A percentile compares a stretch with the other conserved stretches of the same genome.
Evolutionary conservation across 129 eudicot genomes (phyloP).

Genomic region (Artemisia annua): DNA sequence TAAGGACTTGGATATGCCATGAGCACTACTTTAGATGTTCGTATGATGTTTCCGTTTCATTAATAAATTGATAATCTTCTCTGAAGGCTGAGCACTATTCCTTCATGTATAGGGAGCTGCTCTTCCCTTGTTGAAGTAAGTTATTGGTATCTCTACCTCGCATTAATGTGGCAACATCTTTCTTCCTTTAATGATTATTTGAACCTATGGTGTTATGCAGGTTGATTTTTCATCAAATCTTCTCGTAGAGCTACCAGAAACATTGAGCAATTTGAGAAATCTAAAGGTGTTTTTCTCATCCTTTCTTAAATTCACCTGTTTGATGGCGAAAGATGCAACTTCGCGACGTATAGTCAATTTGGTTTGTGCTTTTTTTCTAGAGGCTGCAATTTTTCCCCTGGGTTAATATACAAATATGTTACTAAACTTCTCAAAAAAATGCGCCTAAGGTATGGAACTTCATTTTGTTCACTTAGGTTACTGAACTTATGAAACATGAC

Average conservation of each 20-base stretch:
- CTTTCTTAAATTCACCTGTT: background rate
- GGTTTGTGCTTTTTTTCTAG: background rate
- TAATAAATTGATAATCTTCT: slow-evolving; percentile 24
- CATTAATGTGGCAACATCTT: background rate
- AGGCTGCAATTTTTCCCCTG: too few relatives aligned
- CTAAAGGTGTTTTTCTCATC: slow-evolving; percentile 55
- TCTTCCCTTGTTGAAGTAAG: slow-evolving; percentile 73
- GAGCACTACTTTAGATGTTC: background rate
- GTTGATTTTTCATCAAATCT: slow-evolving; percentile 90
- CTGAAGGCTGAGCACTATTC: slow-evolving; percentile 60
- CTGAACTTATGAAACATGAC: too few relatives aligned
- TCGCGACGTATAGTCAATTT: background rate
- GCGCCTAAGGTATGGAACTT: too few relatives aligned
- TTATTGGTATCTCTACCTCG: slow-evolving; percentile 13
- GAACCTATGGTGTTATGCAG: slow-evolving; percentile 48
- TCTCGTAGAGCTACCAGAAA: slow-evolving; percentile 71
- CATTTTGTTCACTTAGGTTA: too few relatives aligned
- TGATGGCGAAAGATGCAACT: background rate
- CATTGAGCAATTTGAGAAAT: slow-evolving; percentile 56
- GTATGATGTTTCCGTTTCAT: background rate
- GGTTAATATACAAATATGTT: too few relatives aligned
- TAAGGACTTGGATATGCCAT: background rate
- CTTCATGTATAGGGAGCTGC: slow-evolving; percentile 73
- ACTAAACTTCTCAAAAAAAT: too few relatives aligned
- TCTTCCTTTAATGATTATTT: slow-evolving; percentile 19